A percentile compares a stretch with the other conserved stretches of the same genome.
Conservation (phyloP, 257 asterid genomes). For the Petunia axillaris region DNA sequence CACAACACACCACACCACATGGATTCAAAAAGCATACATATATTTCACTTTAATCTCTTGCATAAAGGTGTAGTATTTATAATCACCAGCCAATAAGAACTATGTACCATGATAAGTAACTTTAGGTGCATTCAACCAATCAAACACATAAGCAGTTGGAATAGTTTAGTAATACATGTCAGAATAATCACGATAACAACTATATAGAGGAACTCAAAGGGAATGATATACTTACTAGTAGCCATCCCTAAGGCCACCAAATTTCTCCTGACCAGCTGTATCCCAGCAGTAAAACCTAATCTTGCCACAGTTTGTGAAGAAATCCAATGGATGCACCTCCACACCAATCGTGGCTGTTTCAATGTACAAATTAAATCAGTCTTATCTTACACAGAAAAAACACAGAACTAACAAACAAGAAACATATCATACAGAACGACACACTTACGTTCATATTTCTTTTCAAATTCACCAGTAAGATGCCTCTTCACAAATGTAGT, state of each 20-base stretch:
- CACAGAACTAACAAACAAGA: neutral
- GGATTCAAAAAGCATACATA: too few relatives aligned
- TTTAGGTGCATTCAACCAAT: neutral
- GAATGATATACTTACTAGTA: constrained; percentile 66
- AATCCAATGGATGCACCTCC: constrained; percentile 89
- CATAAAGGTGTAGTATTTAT: too few relatives aligned
- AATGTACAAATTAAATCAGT: neutral
- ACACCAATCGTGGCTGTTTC: constrained; percentile 83
- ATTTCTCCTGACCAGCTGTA: constrained; percentile 94
- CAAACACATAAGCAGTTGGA: neutral
- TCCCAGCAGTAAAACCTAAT: constrained; percentile 90
- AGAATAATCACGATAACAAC: neutral
- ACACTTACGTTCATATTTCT: constrained; percentile 86
- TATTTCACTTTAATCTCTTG: too few relatives aligned
- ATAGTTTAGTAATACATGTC: neutral
- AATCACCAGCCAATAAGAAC: neutral
- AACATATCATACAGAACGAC: neutral
- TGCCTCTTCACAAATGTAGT: constrained; percentile 94
- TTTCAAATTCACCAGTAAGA: constrained; percentile 91
- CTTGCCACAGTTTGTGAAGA: constrained; percentile 79
- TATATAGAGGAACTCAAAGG: neutral
- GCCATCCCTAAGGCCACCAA: constrained; percentile 96
- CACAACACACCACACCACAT: neutral
- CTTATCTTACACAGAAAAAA: neutral
- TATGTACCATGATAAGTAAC: neutral